A percentile compares a stretch with the other conserved stretches of the same genome.
Evolutionary conservation across 2,329 filamentous ascomycete species (phyloP).

Genomic region (Colletotrichum spaethianum): DNA sequence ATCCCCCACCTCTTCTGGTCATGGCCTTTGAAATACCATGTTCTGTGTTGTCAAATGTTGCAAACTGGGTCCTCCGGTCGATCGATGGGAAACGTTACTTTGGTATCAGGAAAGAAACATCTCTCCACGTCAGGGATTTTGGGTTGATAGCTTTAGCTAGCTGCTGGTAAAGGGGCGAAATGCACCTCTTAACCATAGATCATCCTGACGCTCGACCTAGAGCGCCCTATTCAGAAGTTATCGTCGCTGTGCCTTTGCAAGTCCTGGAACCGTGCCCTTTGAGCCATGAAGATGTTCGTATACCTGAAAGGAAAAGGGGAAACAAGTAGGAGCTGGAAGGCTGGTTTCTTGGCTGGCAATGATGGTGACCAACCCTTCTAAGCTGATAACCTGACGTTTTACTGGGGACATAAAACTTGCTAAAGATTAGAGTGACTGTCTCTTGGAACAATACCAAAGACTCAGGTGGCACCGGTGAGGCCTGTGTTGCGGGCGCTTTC

Average conservation of each 20-base stretch:
- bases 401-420: background rate
- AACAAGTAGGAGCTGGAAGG: background rate
- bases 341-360: background rate
- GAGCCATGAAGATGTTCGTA: too few species aligned
- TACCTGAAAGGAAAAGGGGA: background rate
- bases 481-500: background rate
- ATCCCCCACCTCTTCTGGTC: background rate
- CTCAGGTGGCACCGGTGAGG: too few species aligned
- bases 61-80: conserved; percentile 44
- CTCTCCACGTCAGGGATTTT: conserved; percentile 16
- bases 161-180: conserved; percentile 6
- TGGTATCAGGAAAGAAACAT: conserved; percentile 47
- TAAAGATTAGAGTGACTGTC: background rate
- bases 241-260: background rate
- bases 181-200: conserved; percentile 6
- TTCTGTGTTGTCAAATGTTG: conserved; percentile 46
- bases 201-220: background rate
- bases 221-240: conserved; percentile 11
- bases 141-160: conserved; percentile 15
- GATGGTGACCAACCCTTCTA: background rate
- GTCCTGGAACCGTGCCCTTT: background rate
- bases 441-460: background rate
- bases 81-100: conserved; percentile 48
- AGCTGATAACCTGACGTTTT: background rate
- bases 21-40: conserved; percentile 40